Evolutionary conservation across 306 rosid species (phyloP), one percentile per base, ranked within the genome.

Genomic region (Betula pendula): DNA sequence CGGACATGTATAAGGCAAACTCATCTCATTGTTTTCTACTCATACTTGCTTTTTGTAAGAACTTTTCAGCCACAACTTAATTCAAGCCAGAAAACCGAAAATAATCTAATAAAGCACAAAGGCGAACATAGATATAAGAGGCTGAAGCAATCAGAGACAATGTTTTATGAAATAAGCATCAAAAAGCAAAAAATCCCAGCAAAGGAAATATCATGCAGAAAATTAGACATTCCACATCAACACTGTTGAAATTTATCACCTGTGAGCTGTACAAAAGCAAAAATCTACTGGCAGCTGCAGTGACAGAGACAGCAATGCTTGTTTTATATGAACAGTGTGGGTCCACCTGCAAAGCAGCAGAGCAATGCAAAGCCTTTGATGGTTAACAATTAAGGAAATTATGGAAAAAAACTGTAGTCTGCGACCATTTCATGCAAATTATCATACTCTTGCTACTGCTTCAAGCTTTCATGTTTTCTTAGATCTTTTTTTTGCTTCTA

Each of bases 311-410:
- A 20, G 87, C 81, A 81, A 89, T 63, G 75, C 88, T 85, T 74
- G 90, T 83, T 82, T 85, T 82, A 80, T 96, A 96, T 56, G 98
- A 89, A 87, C 99, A 96, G 79, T 92, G 99, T 73, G 99, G 99
- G 78, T 92, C 99, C 77, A 89, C 94, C 99, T 96, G 88, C 76
- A 82, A 69, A 79, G 68, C 66, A 84, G 25, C 50, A 83, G 58
- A 86, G 48, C n/a, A 79, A 85, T 22, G 70, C 59, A 79, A 75
- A 76, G 72, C 35, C 43, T 35, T 29, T n/a, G 35, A 76, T 40
- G 31, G 68, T 49, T 56, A 75, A 68, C 38, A 49, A 79, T 11
- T 43, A 63, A 42, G 76, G 55, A 87, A 44, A 53, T 47, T 42
- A 62, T 1, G 70, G 35, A 35, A 35, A 35, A 35, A 53, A 60